These are phyloP conservation scores for Sporothrix dimorphospora DNA, from an alignment of 2,329 filamentous ascomycete species.

Conservation along the genomic window DNA sequence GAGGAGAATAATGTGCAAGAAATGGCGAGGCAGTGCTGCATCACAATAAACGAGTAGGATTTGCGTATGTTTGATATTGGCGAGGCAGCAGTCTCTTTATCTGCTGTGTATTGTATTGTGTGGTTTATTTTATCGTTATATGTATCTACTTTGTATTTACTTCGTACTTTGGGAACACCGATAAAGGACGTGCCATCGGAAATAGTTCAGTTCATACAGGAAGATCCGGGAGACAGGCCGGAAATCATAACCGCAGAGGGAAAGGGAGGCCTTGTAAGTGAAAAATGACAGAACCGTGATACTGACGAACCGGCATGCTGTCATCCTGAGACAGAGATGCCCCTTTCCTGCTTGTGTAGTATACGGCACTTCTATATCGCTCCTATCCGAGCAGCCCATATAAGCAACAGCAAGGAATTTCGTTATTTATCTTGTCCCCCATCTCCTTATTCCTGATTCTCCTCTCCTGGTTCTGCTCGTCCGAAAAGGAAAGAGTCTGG, in stretches of 20 bases:
- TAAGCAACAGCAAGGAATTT: neutral
- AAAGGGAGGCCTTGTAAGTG: conserved; percentile 22
- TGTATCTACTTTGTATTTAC: neutral
- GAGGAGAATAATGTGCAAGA: neutral
- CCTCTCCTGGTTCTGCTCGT: neutral
- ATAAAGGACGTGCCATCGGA: neutral
- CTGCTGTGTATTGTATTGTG: neutral
- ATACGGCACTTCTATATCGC: neutral
- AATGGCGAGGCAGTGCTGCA: neutral
- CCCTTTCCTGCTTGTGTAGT: neutral
- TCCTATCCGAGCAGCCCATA: neutral
- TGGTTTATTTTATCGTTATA: neutral
- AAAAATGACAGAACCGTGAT: neutral
- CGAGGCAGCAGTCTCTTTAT: neutral
- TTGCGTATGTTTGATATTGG: neutral
- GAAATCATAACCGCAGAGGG: conserved; percentile 15
- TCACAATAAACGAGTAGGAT: neutral
- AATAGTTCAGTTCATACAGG: neutral
- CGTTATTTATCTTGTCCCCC: neutral
- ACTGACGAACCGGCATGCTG: conserved; percentile 1
- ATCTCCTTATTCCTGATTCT: neutral
- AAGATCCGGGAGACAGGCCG: neutral
- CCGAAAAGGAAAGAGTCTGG: neutral
- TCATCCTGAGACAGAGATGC: neutral
- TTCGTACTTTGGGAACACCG: neutral